Base-by-base conservation (phyloP, 371 early-diverging fungal genomes). In the Rhizopus stolonifer region DNA sequence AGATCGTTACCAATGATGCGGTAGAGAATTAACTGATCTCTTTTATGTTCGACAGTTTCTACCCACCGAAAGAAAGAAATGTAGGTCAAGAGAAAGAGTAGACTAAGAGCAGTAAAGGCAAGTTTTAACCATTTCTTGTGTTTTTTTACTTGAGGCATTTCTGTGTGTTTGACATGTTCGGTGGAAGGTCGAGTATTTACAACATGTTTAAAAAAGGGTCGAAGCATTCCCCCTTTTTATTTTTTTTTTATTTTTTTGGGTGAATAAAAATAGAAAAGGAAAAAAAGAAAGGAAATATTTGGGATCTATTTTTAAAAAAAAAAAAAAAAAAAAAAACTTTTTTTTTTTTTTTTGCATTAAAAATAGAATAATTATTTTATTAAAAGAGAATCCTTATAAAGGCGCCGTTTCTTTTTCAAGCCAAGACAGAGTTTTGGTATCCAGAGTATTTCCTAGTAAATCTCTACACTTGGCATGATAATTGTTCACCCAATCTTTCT, bases 401-500 rank as follows among this genome's bases (percentile, higher is more conserved):
- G 56, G 69, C 29, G 56, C 67, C 1, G 90, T 85, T 58, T 90
- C 86, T 47, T 79, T 71, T 61, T 83, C 72, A 24, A 96, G 65
- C 95, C 95, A 95, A 49, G 83, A 67, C 47, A 79, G 70, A 15
- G 77, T 90, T 19, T 71, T 65, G 17, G 74, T 70, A 50, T 80
- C 61, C 44, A 97, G 60, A 31, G 87, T 68, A 13, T 92, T 91
- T 19, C 82, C 79, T 17, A 96, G 81, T 58, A 83, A 82, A 40
- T 82, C 80, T 58, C 82, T 80, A 50, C 90, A 90, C 58, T 83
- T 74, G 17, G 73, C 64, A 67, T 97, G 91, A 74, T 94, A 96
- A 17, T 62, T 54, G 62, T 97, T 90, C 33, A 97, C 65, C 95
- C 95, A 96, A 43, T 80, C 64, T 9, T 67, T 67, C 67, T 96